A percentile compares a stretch with the other conserved stretches of the same genome.
phyloP scores from a whole-genome alignment of 768 basidiomycete genomes.

The Astraeus odoratus region DNA sequence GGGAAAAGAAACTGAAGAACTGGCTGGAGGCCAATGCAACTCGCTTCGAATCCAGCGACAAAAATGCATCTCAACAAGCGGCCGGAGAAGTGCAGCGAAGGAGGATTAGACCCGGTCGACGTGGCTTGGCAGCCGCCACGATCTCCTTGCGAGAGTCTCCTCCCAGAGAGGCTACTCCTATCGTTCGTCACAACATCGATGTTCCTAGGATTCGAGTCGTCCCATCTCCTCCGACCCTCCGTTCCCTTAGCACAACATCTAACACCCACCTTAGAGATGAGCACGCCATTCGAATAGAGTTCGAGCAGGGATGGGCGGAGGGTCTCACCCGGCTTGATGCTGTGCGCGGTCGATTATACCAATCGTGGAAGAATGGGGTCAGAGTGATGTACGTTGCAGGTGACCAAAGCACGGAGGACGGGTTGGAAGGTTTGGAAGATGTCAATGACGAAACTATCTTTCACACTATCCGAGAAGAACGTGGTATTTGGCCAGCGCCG shows the following conservation, averaged over 20 bases:
- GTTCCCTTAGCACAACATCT: conserved; percentile 42
- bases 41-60: not conserved
- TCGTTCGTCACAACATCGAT: conserved; percentile 3
- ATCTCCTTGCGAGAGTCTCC: conserved; percentile 46
- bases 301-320: conserved; percentile 56
- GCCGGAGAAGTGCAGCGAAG: conserved; percentile 4
- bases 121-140: conserved; percentile 58
- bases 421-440: conserved; percentile 29
- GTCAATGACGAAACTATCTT: conserved; percentile 25
- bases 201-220: conserved; percentile 46
- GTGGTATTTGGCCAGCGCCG: conserved; percentile 18
- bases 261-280: conserved; percentile 24
- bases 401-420: conserved; percentile 22
- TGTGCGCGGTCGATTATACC: conserved; percentile 37
- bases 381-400: conserved; percentile 36
- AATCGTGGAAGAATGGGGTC: conserved; percentile 42
- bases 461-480: conserved; percentile 8
- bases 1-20: conserved; percentile 53
- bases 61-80: conserved; percentile 1
- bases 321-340: conserved; percentile 48
- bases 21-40: conserved; percentile 37
- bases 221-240: conserved; percentile 45
- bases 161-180: conserved; percentile 12
- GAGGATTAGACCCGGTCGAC: conserved; percentile 40
- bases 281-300: conserved; percentile 41